Base-by-base conservation (phyloP, 495 filamentous ascomycete species). In the Cairneyella variabilis region DNA sequence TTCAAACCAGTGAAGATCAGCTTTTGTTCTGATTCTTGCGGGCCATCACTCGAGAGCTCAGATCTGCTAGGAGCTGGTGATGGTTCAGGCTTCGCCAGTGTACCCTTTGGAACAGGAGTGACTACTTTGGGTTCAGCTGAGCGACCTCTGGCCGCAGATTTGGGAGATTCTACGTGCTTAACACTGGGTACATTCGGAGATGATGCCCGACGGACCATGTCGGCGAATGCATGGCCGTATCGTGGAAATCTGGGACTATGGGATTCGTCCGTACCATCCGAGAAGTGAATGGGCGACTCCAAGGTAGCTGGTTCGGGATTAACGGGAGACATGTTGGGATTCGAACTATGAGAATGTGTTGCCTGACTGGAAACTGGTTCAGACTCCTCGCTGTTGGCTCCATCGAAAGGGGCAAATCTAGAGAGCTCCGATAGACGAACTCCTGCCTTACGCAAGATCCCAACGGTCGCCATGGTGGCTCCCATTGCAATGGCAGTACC, bases 381-480 rank as follows among this genome's bases (percentile, higher is more conserved):
- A 12, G 12, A 28, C 4, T 54, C 34, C 11, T 48, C 30, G 17
- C 28, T 34, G 11, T 44, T n/a, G 27, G n/a, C 46, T 14, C 53
- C 53, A 51, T 50, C 53, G 22, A 56, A 50, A 26, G 37, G 53
- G 16, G 22, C 8, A 37, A 50, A 44, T 38, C 22, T 32, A 5
- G 45, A 50, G 14, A 38, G n/a, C 20, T 32, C n/a, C n/a, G n/a
- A n/a, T n/a, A n/a, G n/a, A n/a, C n/a, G n/a, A n/a, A n/a, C n/a
- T n/a, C n/a, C n/a, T 46, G 30, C 16, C 28, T 5, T 21, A 5
- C n/a, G 9, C 23, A 32, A 8, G n/a, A 32, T 1, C 12, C 20
- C 30, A 8, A 32, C 30, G 27, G 28, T 18, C 25, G 46, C 20
- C 12, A 49, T n/a, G 25, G 30, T 21, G 22, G 30, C 30, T 12